Evolutionary conservation across 2,329 filamentous ascomycete genomes (phyloP).

Genomic region (Xylaria sp.): DNA sequence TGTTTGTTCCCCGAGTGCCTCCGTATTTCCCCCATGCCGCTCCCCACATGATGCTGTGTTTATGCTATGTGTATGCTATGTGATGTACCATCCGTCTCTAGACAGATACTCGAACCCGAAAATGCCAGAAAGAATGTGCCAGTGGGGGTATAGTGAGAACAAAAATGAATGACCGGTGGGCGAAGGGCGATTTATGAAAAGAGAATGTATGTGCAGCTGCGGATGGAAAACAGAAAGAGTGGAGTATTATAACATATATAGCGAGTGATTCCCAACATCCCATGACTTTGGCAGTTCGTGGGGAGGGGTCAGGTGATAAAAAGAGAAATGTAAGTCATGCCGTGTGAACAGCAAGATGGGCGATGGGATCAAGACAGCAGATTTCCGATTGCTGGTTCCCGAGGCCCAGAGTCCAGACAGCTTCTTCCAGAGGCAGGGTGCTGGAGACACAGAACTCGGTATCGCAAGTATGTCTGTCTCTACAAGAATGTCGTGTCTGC

Average conservation of each 20-base stretch:
- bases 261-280: slow-evolving; percentile 10
- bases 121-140: slow-evolving; percentile 33
- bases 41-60: slow-evolving; percentile 24
- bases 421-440: neutral
- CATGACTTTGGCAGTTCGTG: neutral
- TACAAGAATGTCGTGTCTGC: slow-evolving; percentile 23
- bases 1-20: neutral
- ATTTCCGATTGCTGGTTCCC: neutral
- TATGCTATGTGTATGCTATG: neutral
- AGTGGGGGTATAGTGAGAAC: slow-evolving; percentile 18
- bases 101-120: neutral
- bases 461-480: slow-evolving; percentile 33
- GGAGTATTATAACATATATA: slow-evolving; percentile 19
- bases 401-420: slow-evolving; percentile 1
- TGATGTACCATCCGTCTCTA: slow-evolving; percentile 7
- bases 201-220: slow-evolving; percentile 11
- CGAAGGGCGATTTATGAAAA: slow-evolving; percentile 16
- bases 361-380: neutral
- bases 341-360: slow-evolving; percentile 1
- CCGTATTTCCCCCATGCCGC: slow-evolving; percentile 17
- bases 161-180: slow-evolving; percentile 19
- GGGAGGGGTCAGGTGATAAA: neutral
- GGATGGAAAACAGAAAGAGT: slow-evolving; percentile 8
- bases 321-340: neutral
- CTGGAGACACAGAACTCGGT: slow-evolving; percentile 21